Evolutionary conservation across 2,329 filamentous ascomycete genomes (phyloP).

Genomic region (Xylariaceae sp.): DNA sequence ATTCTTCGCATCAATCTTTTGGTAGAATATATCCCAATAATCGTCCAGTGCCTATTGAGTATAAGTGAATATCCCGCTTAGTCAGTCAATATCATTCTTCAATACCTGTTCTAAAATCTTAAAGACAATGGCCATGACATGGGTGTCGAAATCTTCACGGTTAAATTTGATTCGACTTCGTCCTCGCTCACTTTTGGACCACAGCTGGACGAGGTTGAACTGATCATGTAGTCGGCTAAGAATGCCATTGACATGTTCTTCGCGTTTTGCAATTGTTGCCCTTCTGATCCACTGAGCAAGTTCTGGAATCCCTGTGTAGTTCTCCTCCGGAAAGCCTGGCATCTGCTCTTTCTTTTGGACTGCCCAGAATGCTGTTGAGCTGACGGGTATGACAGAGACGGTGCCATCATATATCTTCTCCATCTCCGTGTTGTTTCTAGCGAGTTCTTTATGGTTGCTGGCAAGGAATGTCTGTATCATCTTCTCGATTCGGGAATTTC

Average conservation of each 20-base stretch:
- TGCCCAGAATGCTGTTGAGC: conserved; percentile 15
- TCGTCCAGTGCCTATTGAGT: background rate
- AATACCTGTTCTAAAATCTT: conserved; percentile 1
- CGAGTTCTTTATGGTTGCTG: conserved; percentile 5
- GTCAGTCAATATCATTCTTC: background rate
- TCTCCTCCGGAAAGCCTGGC: conserved; percentile 12
- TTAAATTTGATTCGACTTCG: background rate
- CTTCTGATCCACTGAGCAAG: conserved; percentile 12
- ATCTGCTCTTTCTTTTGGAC: background rate
- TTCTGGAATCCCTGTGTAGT: conserved; percentile 16
- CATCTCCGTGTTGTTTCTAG: background rate
- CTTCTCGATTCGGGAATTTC: conserved; percentile 1
- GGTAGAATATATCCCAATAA: background rate
- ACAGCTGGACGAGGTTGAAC: conserved; percentile 10
- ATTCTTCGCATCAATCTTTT: background rate
- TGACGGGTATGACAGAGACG: conserved; percentile 12
- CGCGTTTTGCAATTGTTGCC: conserved; percentile 10
- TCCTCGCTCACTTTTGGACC: conserved; percentile 8
- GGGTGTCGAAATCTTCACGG: background rate
- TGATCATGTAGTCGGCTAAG: conserved; percentile 12
- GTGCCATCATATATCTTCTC: conserved; percentile 11
- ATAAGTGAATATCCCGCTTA: background rate
- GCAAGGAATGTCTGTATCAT: background rate
- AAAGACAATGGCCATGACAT: background rate
- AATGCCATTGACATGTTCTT: conserved; percentile 8